These are phyloP conservation scores for Vicia villosa DNA, from an alignment of 306 rosid genomes.

Conservation along the genomic window DNA sequence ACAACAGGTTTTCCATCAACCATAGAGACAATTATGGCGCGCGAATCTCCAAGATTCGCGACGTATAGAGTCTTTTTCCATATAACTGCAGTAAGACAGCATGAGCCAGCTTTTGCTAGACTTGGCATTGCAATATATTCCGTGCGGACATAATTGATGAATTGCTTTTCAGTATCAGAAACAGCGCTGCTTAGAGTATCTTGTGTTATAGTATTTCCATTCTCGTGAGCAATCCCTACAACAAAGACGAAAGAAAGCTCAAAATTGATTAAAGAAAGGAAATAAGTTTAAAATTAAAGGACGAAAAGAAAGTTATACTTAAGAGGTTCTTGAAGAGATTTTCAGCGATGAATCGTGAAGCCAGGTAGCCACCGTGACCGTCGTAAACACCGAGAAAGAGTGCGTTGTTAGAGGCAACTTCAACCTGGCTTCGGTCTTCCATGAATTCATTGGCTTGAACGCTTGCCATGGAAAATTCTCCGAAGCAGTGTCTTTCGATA, in stretches of 20 bases:
- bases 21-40: slow-evolving; percentile 74
- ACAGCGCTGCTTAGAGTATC: slow-evolving; percentile 62
- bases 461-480: slow-evolving; percentile 76
- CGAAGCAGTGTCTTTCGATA: slow-evolving; percentile 63
- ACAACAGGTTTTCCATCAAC: slow-evolving; percentile 51
- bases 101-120: slow-evolving; percentile 77
- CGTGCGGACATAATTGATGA: slow-evolving; percentile 68
- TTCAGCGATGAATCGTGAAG: slow-evolving; percentile 53
- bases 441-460: slow-evolving; percentile 74
- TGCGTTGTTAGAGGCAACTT: slow-evolving; percentile 52
- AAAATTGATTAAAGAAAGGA: not conserved
- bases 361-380: slow-evolving; percentile 82
- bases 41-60: slow-evolving; percentile 86
- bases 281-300: not conserved
- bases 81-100: slow-evolving; percentile 80
- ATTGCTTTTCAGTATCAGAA: slow-evolving; percentile 75
- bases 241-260: not conserved
- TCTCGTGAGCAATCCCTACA: slow-evolving; percentile 62
- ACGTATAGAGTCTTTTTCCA: slow-evolving; percentile 65
- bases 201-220: slow-evolving; percentile 53
- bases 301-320: slow-evolving; percentile 51
- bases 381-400: slow-evolving; percentile 84
- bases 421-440: slow-evolving; percentile 87
- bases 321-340: slow-evolving; percentile 56
- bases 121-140: slow-evolving; percentile 49